These are phyloP conservation scores for Luzula sylvatica DNA, from an alignment of 176 grass and related monocot species.

Conservation along the genomic window DNA sequence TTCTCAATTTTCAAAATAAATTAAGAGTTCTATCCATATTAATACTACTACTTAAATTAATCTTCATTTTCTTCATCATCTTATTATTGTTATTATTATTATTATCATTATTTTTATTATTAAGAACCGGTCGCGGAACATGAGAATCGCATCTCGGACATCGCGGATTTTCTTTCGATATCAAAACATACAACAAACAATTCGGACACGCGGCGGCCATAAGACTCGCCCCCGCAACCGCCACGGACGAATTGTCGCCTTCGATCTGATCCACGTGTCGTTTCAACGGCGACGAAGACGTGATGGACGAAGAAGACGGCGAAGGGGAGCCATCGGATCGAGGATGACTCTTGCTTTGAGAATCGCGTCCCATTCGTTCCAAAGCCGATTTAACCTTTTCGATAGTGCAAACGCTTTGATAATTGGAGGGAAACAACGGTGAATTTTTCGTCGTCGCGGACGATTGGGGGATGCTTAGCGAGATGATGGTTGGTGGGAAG, in stretches of 20 bases:
- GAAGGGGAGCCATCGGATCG: conserved; percentile 25
- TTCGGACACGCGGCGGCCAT: conserved; percentile 76
- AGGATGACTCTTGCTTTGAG: conserved; percentile 26
- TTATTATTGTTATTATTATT: conserved; percentile 1
- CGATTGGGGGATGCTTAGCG: not conserved
- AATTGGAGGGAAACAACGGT: conserved; percentile 7
- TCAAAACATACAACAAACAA: conserved; percentile 91
- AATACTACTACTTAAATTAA: conserved; percentile 30
- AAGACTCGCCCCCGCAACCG: conserved; percentile 29
- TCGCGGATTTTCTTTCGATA: conserved; percentile 59
- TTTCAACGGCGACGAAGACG: conserved; percentile 34
- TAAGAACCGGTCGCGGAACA: conserved; percentile 34
- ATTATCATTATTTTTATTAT: conserved; percentile 63
- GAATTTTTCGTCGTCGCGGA: not conserved
- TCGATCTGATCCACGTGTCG: conserved; percentile 44
- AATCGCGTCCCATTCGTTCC: conserved; percentile 28
- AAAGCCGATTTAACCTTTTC: conserved; percentile 23
- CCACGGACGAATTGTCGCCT: conserved; percentile 40
- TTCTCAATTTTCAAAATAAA: conserved; percentile 16
- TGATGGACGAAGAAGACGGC: conserved; percentile 60
- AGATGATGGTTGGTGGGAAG: not conserved
- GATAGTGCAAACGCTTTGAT: conserved; percentile 70
- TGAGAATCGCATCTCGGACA: conserved; percentile 75
- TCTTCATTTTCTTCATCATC: conserved; percentile 55
- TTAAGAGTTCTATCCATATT: conserved; percentile 8